Conservation (phyloP, 192 early-diverging fungal genomes). For the Coemansia reversa region DNA sequence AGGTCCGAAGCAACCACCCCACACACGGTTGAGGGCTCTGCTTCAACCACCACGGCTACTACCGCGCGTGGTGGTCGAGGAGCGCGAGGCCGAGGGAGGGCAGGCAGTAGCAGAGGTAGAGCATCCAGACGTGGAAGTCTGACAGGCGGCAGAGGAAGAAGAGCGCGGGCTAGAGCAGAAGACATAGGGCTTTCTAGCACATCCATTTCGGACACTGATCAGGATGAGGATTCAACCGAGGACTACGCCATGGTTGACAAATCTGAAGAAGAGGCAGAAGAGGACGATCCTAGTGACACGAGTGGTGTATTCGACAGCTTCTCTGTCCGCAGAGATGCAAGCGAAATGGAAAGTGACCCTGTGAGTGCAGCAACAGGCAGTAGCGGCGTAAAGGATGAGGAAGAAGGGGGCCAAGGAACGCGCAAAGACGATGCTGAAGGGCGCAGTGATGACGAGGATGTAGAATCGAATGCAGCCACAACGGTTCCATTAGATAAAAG, state of each 20-base stretch:
- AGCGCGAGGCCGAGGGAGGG: slow-evolving; percentile 14
- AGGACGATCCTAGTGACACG: not conserved
- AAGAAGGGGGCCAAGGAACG: not conserved
- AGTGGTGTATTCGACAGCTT: too few species aligned
- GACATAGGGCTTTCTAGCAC: too few species aligned
- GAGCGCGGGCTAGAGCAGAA: too few species aligned
- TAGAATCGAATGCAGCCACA: not conserved
- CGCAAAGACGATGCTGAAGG: slow-evolving; percentile 4
- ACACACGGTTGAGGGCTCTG: too few species aligned
- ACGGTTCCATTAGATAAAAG: slow-evolving; percentile 1
- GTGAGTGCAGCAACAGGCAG: not conserved
- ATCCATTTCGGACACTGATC: too few species aligned
- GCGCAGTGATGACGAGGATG: slow-evolving; percentile 1
- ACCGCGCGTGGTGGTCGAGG: slow-evolving; percentile 17
- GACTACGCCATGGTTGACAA: too few species aligned
- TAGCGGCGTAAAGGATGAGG: not conserved
- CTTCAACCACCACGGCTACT: not conserved
- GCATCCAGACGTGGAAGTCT: too few species aligned
- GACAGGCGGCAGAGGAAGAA: too few species aligned
- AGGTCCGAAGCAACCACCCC: slow-evolving; percentile 2
- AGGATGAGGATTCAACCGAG: too few species aligned
- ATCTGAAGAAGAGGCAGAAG: slow-evolving; percentile 3
- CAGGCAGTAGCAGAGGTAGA: not conserved
- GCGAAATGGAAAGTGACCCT: slow-evolving; percentile 7
- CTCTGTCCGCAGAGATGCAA: not conserved